Evolutionary conservation across 2,329 filamentous ascomycete genomes (phyloP).

Genomic region (Pestalotiopsis sp.): DNA sequence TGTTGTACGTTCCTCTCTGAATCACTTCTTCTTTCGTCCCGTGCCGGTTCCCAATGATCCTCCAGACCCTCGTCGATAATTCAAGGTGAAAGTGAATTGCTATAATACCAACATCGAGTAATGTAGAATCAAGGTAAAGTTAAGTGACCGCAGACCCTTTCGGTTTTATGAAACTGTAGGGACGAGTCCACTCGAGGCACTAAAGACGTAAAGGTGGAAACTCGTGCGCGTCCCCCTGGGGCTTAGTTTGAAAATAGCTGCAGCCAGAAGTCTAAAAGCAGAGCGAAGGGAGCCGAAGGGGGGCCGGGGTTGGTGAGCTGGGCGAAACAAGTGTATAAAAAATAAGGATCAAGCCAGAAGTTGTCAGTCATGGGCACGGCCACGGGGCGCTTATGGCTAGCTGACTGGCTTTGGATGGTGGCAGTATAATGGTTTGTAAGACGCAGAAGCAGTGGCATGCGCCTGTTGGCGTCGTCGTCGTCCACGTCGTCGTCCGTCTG

Average conservation of each 20-base stretch:
- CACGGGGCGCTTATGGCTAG: not conserved
- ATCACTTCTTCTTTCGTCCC: not conserved
- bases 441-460: not conserved
- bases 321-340: conserved; percentile 14
- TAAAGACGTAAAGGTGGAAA: conserved; percentile 19
- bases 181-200: not conserved
- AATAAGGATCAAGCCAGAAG: conserved; percentile 11
- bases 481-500: not conserved
- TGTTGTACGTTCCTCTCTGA: conserved; percentile 3
- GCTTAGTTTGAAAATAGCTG: conserved; percentile 19
- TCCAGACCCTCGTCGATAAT: conserved; percentile 18
- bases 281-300: not conserved
- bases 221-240: conserved; percentile 25
- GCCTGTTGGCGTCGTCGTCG: not conserved
- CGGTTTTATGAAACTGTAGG: conserved; percentile 20
- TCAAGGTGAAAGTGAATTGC: conserved; percentile 16
- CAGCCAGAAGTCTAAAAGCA: conserved; percentile 16
- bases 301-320: not conserved
- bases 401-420: too few relatives aligned
- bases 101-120: conserved; percentile 25
- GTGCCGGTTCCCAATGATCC: not conserved
- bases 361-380: not conserved
- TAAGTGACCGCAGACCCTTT: conserved; percentile 9
- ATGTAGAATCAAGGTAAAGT: not conserved
- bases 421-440: not conserved